Base-by-base conservation (phyloP, 495 filamentous ascomycete genomes). In the Pyrenula massariospora region DNA sequence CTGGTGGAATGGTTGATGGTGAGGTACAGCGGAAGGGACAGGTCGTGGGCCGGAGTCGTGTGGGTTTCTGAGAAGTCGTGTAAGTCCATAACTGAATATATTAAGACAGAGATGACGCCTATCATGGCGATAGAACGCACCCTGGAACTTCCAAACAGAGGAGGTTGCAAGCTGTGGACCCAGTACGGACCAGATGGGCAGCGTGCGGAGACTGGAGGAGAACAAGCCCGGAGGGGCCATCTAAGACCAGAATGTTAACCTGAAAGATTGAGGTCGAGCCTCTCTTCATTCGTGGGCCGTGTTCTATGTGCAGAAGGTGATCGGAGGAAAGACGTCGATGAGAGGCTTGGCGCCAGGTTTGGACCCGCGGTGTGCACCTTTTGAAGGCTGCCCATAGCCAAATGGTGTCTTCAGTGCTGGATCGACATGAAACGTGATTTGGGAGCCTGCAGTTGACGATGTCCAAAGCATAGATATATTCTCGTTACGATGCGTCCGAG, bases 151-250 rank as follows among this genome's bases (percentile, higher is more conserved):
- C 49, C 64, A 58, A 10, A 52, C 22, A 12, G 63, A 60, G 10
- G 66, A 56, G 24, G 70, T 65, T 3, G 70, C 63, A 49, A 88
- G 69, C 22, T 66, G 58, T 1, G 76, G 63, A 1, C 71, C 65
- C 10, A 80, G 59, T 12, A 71, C 61, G 11, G 65, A 66, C 80
- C 81, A 85, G 22, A 75, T 70, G 2, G 67, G 61, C 36, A 77
- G 73, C 52, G 70, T 70, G 24, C 82, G 76, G 42, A 88, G 70
- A 22, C 75, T 75, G 10, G 74, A 72, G 66, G 76, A 82, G 64
- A 86, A 77, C 63, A 80, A 42, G 31, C 8, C 31, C 8, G 31
- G 31, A 42, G 31, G 31, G 15, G 31, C 8, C 31, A 42, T 42
- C 15, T 75, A 1, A 56, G 58, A 54, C 53, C 54, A 59, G 54